Base-by-base conservation (phyloP, 805 yeast genomes). In the Vanderwaltozyma yarrowii region DNA sequence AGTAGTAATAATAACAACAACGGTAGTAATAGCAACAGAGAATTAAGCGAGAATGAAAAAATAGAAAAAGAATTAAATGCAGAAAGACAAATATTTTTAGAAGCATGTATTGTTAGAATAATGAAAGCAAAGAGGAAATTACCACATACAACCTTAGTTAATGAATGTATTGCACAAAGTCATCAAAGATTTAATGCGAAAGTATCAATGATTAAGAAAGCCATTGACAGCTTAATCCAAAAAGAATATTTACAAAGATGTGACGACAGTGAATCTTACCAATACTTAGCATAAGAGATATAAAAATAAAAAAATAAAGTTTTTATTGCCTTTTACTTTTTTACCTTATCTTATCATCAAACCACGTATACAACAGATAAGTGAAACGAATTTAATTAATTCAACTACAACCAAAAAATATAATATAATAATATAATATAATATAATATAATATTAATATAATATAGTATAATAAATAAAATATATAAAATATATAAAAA, bases 61-160 rank as follows among this genome's bases (percentile, higher is more conserved):
- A 73, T 87, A 2, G 80, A 75, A 47, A 78, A 76, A 58, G 94
- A 87, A 54, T 76, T 89, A 35, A 86, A 80, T 51, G 92, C 86
- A 52, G 87, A 87, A 43, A 74, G 96, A 56, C 81, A 80, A 62
- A 77, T 82, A 54, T 80, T 79, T 63, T 68, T 92, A 50, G 84
- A 86, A 54, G 96, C 97, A 2, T 84, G 95, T 53, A 86, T 92
- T 62, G 97, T 89, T 29, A 74, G 98, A 52, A 84, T 89, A 54
- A 92, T 89, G 97, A 89, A 89, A 66, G 88, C 96, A 1, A 73
- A 96, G 54, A 83, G 87, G 59, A 70, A 69, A 32, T 67, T 85
- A 50, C 75, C 76, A 46, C 96, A 88, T 56, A 81, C 79, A 35
- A 79, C 78, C 39, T 70, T 89, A 51, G 78, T 87, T 30, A 84